Percentiles rank a stretch among this genome's conserved stretches.
Evolutionary conservation across 192 early-diverging fungal genomes (phyloP).

Genomic region (Linderina pennispora): DNA sequence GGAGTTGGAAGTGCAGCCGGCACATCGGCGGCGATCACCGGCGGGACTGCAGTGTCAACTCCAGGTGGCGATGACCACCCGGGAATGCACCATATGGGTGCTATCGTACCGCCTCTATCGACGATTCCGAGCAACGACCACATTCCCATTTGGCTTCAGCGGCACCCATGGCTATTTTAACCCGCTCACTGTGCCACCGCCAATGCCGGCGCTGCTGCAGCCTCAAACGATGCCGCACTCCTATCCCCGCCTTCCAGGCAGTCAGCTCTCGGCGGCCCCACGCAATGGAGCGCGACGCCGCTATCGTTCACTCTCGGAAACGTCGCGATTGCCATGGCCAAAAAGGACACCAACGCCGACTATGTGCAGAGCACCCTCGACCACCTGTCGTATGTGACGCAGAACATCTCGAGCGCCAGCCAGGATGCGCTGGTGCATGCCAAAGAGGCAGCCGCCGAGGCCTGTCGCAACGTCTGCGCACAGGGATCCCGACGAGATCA

Average conservation of each 20-base stretch:
- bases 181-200: constrained; percentile 21
- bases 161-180: constrained; percentile 5
- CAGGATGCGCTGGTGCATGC: constrained; percentile 16
- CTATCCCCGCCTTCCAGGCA: neutral
- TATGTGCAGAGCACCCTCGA: constrained; percentile 28
- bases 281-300: constrained; percentile 7
- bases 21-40: neutral
- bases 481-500: neutral
- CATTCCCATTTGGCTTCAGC: constrained; percentile 4
- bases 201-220: constrained; percentile 21
- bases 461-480: constrained; percentile 1
- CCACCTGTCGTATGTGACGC: constrained; percentile 29
- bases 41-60: neutral
- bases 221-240: neutral
- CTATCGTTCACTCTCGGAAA: constrained; percentile 33
- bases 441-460: constrained; percentile 14
- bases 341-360: constrained; percentile 9
- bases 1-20: neutral
- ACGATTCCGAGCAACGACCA: too few species aligned
- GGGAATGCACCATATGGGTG: too few species aligned
- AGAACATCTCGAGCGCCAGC: constrained; percentile 13
- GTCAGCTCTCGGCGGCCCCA: neutral
- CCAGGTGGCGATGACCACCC: neutral
- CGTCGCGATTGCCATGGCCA: constrained; percentile 34
- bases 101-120: too few species aligned